Evolutionary conservation across 352 stramenopile species (phyloP).

Genomic region (Phytophthora rubi): DNA sequence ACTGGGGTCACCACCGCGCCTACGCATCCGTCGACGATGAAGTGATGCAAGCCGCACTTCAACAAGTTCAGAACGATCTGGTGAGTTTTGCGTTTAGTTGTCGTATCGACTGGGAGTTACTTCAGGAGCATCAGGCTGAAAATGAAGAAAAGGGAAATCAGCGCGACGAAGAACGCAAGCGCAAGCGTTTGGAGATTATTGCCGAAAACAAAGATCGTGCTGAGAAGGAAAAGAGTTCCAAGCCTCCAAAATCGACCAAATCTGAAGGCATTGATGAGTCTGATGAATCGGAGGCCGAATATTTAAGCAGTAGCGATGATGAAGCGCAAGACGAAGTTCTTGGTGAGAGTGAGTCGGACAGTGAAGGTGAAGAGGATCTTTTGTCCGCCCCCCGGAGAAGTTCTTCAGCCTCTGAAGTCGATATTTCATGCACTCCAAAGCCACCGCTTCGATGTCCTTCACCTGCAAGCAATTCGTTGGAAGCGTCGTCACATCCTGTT

Average conservation of each 20-base stretch:
- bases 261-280: constrained; percentile 47
- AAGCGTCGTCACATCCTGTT: constrained; percentile 19
- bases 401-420: constrained; percentile 16
- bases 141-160: constrained; percentile 79
- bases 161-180: constrained; percentile 78
- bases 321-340: constrained; percentile 37
- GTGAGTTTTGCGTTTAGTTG: constrained; percentile 97
- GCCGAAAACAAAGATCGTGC: constrained; percentile 42
- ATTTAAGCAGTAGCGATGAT: constrained; percentile 45
- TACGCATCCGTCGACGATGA: constrained; percentile 97
- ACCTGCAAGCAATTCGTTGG: constrained; percentile 14
- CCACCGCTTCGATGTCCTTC: constrained; percentile 9
- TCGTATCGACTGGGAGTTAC: constrained; percentile 94
- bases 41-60: constrained; percentile 93
- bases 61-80: constrained; percentile 51
- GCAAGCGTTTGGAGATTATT: constrained; percentile 72
- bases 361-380: constrained; percentile 34
- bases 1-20: constrained; percentile 96
- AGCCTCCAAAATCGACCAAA: constrained; percentile 41
- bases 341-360: constrained; percentile 34
- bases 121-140: constrained; percentile 88
- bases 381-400: background rate
- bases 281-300: constrained; percentile 54
- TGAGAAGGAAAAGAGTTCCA: constrained; percentile 38
- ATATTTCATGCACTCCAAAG: constrained; percentile 36